A percentile compares a stretch with the other conserved stretches of the same genome.
phyloP scores from a whole-genome alignment of 768 basidiomycete genomes.

The Sarcodon sp. region DNA sequence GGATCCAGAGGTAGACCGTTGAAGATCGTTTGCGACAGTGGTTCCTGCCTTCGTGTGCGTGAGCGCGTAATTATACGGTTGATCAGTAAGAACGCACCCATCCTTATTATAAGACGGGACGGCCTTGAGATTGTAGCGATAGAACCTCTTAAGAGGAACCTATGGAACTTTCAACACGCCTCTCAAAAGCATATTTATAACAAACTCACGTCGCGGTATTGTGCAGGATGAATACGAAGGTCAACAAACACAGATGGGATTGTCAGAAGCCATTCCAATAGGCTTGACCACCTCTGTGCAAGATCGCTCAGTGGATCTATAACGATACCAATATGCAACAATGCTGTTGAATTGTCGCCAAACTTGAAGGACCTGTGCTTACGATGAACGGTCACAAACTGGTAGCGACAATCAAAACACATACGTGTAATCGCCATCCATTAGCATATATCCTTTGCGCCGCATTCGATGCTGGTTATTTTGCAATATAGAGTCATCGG shows the following conservation, averaged over 20 bases:
- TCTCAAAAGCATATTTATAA: not conserved
- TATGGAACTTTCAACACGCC: constrained; percentile 15
- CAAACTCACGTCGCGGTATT: constrained; percentile 48
- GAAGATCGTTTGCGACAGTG: constrained; percentile 49
- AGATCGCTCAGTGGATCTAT: constrained; percentile 78
- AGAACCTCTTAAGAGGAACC: constrained; percentile 90
- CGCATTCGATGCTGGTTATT: constrained; percentile 51
- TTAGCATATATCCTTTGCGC: constrained; percentile 40
- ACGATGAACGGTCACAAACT: constrained; percentile 3
- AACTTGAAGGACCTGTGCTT: constrained; percentile 45
- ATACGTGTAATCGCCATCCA: constrained; percentile 57
- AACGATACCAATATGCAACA: constrained; percentile 59
- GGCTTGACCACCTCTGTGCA: constrained; percentile 77
- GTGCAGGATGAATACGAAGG: constrained; percentile 68
- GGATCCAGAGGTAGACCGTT: constrained; percentile 68
- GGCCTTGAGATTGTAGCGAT: constrained; percentile 60
- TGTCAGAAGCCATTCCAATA: constrained; percentile 63
- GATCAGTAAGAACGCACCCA: constrained; percentile 37
- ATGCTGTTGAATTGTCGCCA: constrained; percentile 55
- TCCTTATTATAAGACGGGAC: constrained; percentile 47
- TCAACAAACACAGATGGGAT: constrained; percentile 57
- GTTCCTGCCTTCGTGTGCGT: constrained; percentile 33
- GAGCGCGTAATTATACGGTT: not conserved
- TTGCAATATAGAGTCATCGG: constrained; percentile 60
- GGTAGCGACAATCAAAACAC: constrained; percentile 11